Evolutionary conservation across 768 basidiomycete species (phyloP).

Genomic region (Neoboletus brunneissimus): DNA sequence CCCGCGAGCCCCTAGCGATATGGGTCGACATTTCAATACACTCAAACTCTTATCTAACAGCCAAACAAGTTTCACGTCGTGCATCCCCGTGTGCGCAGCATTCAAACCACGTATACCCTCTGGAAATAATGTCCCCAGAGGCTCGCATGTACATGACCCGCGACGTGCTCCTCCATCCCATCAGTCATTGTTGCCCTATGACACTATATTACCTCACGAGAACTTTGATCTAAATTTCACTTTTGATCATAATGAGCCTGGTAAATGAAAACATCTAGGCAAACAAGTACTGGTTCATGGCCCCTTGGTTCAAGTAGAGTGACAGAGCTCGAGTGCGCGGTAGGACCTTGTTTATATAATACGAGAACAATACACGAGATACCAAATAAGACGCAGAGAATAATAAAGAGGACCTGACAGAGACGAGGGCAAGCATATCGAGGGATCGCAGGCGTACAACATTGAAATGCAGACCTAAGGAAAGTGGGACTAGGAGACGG

Average conservation of each 20-base stretch:
- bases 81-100: neutral
- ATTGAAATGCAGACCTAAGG: constrained; percentile 11
- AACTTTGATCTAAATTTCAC: neutral
- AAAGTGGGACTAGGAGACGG: constrained; percentile 8
- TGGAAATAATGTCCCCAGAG: neutral
- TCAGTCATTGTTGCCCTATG: neutral
- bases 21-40: neutral
- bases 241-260: neutral
- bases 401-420: constrained; percentile 18
- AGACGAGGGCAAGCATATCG: constrained; percentile 26
- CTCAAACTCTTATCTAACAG: neutral
- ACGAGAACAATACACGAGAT: constrained; percentile 28
- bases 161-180: constrained; percentile 6
- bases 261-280: neutral
- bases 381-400: constrained; percentile 27
- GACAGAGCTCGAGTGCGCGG: neutral
- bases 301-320: neutral
- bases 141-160: neutral
- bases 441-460: constrained; percentile 31
- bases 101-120: neutral
- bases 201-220: neutral
- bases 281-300: neutral
- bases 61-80: neutral
- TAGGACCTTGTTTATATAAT: constrained; percentile 11
- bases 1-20: constrained; percentile 8